These are phyloP conservation scores for Polychaeton citri DNA, from an alignment of 2,329 filamentous ascomycete genomes.

Conservation along the genomic window DNA sequence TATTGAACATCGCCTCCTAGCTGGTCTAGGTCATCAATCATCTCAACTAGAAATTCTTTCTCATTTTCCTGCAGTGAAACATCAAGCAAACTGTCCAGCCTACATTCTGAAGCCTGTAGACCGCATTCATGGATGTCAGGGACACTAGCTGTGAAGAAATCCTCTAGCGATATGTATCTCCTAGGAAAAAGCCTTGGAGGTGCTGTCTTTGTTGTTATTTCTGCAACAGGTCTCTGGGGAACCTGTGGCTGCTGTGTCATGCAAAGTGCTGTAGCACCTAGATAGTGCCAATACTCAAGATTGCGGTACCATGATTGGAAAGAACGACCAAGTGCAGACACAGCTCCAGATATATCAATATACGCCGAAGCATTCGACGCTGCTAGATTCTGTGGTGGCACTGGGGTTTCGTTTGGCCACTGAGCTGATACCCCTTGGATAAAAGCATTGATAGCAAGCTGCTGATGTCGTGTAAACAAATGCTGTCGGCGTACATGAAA, in stretches of 20 bases:
- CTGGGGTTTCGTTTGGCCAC: not conserved
- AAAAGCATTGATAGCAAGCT: not conserved
- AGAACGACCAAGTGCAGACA: not conserved
- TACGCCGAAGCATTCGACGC: not conserved
- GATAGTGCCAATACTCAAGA: not conserved
- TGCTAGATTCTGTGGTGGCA: not conserved
- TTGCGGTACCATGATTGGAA: not conserved
- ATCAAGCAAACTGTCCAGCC: not conserved
- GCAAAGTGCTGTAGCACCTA: not conserved
- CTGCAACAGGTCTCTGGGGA: not conserved
- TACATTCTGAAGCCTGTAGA: no score
- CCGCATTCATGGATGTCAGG: no score
- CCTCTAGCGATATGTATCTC: not conserved
- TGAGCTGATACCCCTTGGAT: not conserved
- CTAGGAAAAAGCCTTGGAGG: not conserved
- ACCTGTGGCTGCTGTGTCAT: no score
- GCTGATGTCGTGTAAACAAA: not conserved
- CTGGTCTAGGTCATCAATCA: not conserved
- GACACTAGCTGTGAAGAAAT: not conserved
- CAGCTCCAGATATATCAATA: not conserved
- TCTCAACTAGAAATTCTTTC: not conserved
- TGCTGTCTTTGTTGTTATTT: not conserved
- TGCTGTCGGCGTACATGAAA: not conserved
- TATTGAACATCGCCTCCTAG: not conserved
- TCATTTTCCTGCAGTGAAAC: not conserved